A percentile compares a stretch with the other conserved stretches of the same genome.
These are phyloP conservation scores for Haplosporangium sp. DNA, from an alignment of 371 early-diverging fungal species.

Conservation along the genomic window DNA sequence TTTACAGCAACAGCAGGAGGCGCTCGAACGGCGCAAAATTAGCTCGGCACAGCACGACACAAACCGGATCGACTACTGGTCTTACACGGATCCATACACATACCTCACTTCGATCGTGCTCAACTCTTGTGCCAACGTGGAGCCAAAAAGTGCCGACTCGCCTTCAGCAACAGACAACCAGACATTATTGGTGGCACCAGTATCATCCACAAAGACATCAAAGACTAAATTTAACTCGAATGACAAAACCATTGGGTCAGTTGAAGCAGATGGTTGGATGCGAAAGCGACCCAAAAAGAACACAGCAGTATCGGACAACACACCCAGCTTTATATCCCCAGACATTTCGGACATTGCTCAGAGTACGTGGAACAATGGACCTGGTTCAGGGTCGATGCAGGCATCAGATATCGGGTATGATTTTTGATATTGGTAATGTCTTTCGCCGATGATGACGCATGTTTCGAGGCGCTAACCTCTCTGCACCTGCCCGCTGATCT, in stretches of 20 bases:
- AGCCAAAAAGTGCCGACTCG: slow-evolving; percentile 34
- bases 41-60: slow-evolving; percentile 17
- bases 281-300: slow-evolving; percentile 32
- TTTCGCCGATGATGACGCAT: neutral
- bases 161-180: slow-evolving; percentile 35
- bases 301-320: slow-evolving; percentile 8
- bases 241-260: neutral
- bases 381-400: slow-evolving; percentile 24
- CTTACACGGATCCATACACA: slow-evolving; percentile 41
- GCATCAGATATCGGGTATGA: slow-evolving; percentile 28
- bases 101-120: slow-evolving; percentile 52
- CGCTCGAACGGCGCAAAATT: slow-evolving; percentile 14
- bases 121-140: slow-evolving; percentile 49
- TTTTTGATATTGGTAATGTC: neutral
- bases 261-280: slow-evolving; percentile 47
- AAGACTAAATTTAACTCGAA: neutral
- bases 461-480: no score
- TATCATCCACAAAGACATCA: slow-evolving; percentile 9
- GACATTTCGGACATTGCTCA: slow-evolving; percentile 9
- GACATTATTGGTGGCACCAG: slow-evolving; percentile 4
- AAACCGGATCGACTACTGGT: slow-evolving; percentile 50
- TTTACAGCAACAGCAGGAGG: slow-evolving; percentile 49
- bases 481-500: no score
- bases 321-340: neutral
- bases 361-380: slow-evolving; percentile 13